Conservation (phyloP, 2,329 filamentous ascomycete species). For the Microthyrium microscopicum region DNA sequence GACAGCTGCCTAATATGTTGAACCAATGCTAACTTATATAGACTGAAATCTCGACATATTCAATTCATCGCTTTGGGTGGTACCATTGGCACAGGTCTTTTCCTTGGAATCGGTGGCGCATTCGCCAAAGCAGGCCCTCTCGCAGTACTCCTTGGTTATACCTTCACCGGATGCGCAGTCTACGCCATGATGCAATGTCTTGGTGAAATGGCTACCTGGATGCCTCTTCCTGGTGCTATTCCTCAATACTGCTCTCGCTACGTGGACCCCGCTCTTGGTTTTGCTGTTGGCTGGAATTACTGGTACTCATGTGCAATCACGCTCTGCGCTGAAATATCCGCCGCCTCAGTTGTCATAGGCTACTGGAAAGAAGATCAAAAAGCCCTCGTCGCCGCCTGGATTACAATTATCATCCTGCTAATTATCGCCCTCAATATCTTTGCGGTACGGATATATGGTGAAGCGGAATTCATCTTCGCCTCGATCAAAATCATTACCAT, state of each 20-base stretch:
- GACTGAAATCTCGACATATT: constrained; percentile 37
- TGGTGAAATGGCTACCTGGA: constrained; percentile 57
- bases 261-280: constrained; percentile 54
- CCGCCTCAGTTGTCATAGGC: constrained; percentile 39
- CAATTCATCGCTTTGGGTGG: constrained; percentile 44
- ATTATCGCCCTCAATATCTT: constrained; percentile 55
- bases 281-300: constrained; percentile 70
- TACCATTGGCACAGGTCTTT: constrained; percentile 38
- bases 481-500: constrained; percentile 59
- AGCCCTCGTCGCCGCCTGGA: constrained; percentile 10
- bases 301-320: constrained; percentile 66
- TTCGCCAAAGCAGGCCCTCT: constrained; percentile 32
- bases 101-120: constrained; percentile 32
- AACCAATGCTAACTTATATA: constrained; percentile 3
- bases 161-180: constrained; percentile 48
- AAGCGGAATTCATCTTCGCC: constrained; percentile 51
- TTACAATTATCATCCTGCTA: constrained; percentile 26
- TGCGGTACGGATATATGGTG: constrained; percentile 56
- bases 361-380: constrained; percentile 63
- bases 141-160: constrained; percentile 30
- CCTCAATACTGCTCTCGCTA: constrained; percentile 62
- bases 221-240: constrained; percentile 62
- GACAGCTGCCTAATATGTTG: constrained; percentile 46
- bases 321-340: constrained; percentile 63
- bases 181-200: constrained; percentile 54